A percentile compares a stretch with the other conserved stretches of the same genome.
Conservation (phyloP, 257 asterid genomes). For the Solanum bulbocastanum region DNA sequence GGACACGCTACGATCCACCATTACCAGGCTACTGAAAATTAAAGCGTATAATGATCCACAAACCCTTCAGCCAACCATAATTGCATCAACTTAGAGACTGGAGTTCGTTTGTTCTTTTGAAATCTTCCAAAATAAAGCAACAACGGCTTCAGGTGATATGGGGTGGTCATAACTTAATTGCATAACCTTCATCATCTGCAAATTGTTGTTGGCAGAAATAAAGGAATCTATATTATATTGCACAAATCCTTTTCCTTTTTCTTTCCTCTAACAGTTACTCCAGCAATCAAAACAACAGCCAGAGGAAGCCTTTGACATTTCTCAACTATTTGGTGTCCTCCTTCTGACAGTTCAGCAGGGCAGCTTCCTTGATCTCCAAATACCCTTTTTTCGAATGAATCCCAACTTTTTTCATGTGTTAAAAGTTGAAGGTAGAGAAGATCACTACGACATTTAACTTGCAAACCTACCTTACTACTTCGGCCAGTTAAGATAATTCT, state of each 20-base stretch:
- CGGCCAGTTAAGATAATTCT: not conserved
- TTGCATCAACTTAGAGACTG: constrained; percentile 1
- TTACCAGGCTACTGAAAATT: constrained; percentile 6
- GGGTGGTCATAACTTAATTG: constrained; percentile 18
- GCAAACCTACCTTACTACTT: not conserved
- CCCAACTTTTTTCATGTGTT: not conserved
- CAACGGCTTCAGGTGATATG: constrained; percentile 13
- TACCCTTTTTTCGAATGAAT: not conserved
- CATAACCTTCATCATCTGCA: not conserved
- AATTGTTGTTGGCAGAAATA: not conserved
- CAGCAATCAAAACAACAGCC: not conserved
- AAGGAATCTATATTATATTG: not conserved
- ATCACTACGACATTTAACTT: not conserved
- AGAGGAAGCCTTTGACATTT: constrained; percentile 12
- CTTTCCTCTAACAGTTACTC: not conserved
- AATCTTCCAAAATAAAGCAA: constrained; percentile 21
- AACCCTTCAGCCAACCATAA: constrained; percentile 27
- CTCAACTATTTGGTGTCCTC: not conserved
- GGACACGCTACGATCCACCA: not conserved
- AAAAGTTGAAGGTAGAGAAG: not conserved
- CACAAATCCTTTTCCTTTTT: not conserved
- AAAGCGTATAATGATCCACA: constrained; percentile 2
- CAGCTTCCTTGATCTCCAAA: not conserved
- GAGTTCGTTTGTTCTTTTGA: constrained; percentile 1
- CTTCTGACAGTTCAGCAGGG: not conserved